phyloP scores from a whole-genome alignment of 352 stramenopile species.

The Blastocystis sp. region DNA sequence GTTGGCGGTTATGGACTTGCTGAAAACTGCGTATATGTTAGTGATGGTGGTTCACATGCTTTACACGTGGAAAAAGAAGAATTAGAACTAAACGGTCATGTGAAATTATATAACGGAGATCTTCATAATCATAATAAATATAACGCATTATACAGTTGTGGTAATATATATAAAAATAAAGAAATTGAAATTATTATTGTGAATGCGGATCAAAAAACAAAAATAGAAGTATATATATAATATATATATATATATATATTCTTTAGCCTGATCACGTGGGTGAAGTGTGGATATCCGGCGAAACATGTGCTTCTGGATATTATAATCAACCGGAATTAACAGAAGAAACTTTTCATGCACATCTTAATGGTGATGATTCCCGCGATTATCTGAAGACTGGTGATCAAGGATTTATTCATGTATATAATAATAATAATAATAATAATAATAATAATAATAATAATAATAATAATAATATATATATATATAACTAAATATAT shows the following conservation, averaged over 20 bases:
- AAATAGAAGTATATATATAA: slow-evolving; percentile 47
- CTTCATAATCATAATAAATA: slow-evolving; percentile 4
- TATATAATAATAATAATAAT: background rate
- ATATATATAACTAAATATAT: background rate
- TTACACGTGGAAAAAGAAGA: slow-evolving; percentile 65
- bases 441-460: background rate
- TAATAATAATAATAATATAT: slow-evolving; percentile 53
- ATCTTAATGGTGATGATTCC: slow-evolving; percentile 44
- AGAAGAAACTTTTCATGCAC: slow-evolving; percentile 63
- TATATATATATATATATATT: slow-evolving; percentile 39
- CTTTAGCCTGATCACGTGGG: slow-evolving; percentile 51
- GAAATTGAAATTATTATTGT: slow-evolving; percentile 76
- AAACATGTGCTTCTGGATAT: slow-evolving; percentile 76
- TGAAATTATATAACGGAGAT: background rate
- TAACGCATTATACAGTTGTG: slow-evolving; percentile 73
- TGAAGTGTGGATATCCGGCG: slow-evolving; percentile 62
- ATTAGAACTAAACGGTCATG: slow-evolving; percentile 58
- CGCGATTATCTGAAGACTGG: slow-evolving; percentile 69
- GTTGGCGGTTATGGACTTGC: slow-evolving; percentile 94
- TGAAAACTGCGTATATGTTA: slow-evolving; percentile 94
- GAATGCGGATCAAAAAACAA: slow-evolving; percentile 47
- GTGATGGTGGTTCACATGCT: slow-evolving; percentile 63
- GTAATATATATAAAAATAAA: slow-evolving; percentile 57
- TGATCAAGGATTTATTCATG: slow-evolving; percentile 84
- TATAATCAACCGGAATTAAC: slow-evolving; percentile 64